phyloP scores from a whole-genome alignment of 2,329 filamentous ascomycete genomes.

The Decorospora gaudefroyi region DNA sequence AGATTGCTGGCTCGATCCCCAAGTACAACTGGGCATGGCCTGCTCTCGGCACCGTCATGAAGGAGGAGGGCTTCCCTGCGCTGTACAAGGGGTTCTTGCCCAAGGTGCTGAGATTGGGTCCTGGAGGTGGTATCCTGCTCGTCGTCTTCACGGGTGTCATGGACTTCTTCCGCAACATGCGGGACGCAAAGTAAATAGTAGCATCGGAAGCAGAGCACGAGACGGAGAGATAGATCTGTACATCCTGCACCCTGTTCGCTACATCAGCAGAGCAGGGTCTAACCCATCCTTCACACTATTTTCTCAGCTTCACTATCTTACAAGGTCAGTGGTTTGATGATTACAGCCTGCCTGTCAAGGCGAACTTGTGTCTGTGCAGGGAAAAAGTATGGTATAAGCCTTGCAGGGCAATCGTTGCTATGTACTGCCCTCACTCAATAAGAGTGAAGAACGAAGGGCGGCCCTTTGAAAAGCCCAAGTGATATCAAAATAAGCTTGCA shows the following conservation, averaged over 20 bases:
- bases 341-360: background rate
- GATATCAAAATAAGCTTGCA: slow-evolving; percentile 1
- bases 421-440: background rate
- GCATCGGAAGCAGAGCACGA: background rate
- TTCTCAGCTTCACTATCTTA: background rate
- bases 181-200: slow-evolving; percentile 44
- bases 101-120: slow-evolving; percentile 81
- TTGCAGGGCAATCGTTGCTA: slow-evolving; percentile 11
- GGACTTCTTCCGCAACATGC: slow-evolving; percentile 85
- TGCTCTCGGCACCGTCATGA: slow-evolving; percentile 80
- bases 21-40: slow-evolving; percentile 99
- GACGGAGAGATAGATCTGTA: background rate
- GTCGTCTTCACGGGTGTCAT: slow-evolving; percentile 87
- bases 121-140: slow-evolving; percentile 73
- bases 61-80: slow-evolving; percentile 88
- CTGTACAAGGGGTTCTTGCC: slow-evolving; percentile 98
- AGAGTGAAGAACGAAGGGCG: background rate
- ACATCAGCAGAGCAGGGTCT: background rate
- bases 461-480: too few species aligned
- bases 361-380: background rate
- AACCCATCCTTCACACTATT: background rate
- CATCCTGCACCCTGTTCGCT: background rate
- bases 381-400: slow-evolving; percentile 1
- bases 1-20: slow-evolving; percentile 75
- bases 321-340: slow-evolving; percentile 2